These are phyloP conservation scores for Boletellus dicymbophilus DNA, from an alignment of 1,284 basidiomycete genomes.

Conservation along the genomic window DNA sequence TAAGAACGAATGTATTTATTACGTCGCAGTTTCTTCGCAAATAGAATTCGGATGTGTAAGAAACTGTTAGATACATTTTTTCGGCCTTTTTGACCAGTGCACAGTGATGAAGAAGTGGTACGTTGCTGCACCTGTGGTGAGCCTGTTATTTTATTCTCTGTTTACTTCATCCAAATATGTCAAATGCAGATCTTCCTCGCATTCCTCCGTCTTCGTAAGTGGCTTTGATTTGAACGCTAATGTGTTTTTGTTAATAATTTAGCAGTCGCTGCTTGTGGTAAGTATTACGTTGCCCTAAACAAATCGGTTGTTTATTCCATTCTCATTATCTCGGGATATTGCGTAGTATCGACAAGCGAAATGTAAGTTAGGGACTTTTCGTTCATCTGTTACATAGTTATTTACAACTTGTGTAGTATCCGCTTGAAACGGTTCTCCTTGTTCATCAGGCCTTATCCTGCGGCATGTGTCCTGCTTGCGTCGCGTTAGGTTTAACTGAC, in stretches of 20 bases:
- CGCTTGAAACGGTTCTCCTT: slow-evolving; percentile 30
- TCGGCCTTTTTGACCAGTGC: slow-evolving; percentile 8
- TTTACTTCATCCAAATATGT: not conserved
- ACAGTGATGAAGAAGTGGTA: slow-evolving; percentile 36
- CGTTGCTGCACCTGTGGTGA: slow-evolving; percentile 29
- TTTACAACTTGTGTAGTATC: slow-evolving; percentile 16
- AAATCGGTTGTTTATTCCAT: not conserved
- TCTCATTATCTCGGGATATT: not conserved
- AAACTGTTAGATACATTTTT: not conserved
- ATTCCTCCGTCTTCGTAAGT: slow-evolving; percentile 36
- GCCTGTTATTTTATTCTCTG: not conserved
- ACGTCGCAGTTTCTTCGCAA: slow-evolving; percentile 30
- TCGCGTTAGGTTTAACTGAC: not conserved
- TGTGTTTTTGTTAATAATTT: slow-evolving; percentile 1
- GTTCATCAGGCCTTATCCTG: slow-evolving; percentile 33
- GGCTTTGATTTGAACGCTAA: not conserved
- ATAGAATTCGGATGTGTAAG: slow-evolving; percentile 35
- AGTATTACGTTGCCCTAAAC: slow-evolving; percentile 2
- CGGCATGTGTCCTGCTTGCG: slow-evolving; percentile 11
- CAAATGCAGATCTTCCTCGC: slow-evolving; percentile 27
- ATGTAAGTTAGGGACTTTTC: slow-evolving; percentile 22
- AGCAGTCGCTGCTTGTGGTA: slow-evolving; percentile 31
- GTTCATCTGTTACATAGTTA: accelerated
- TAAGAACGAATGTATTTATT: not conserved
- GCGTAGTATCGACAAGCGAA: slow-evolving; percentile 32